Base-by-base conservation (phyloP, 352 stramenopile species). In the Peronospora farinosa region DNA sequence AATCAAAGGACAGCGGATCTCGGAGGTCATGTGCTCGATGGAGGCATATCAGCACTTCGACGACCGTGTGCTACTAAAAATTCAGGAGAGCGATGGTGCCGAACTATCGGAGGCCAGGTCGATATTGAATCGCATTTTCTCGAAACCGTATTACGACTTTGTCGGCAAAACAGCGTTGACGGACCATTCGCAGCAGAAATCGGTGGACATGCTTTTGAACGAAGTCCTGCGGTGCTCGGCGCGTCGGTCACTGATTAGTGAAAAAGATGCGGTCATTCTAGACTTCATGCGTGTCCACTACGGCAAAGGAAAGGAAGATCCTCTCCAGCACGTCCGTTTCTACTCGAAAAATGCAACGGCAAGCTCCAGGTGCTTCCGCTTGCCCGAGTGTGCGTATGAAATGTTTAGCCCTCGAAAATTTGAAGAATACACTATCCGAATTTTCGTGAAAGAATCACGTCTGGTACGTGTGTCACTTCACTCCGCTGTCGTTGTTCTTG, bases 31-130 rank as follows among this genome's bases (percentile, higher is more conserved):
- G 27, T 33, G 60, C 10, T 65, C 55, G 6, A 82, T 88, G 63
- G 69, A 84, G 2, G 82, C 78, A 0, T 95, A 92, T 46, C 76
- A 86, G 57, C 69, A 93, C 21, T 61, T 96, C 25, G 83, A 88
- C 28, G 84, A 96, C 36, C 81, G 79, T 19, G 54, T 96, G 21
- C 50, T 96, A 6, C 51, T 73, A 9, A 69, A 72, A 21, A 84
- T 95, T 32, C 74, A 96, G 64, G 67, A 77, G 28, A 92, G 76
- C 43, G 74, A 87, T 12, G 63, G 48, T 8, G 44, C 64, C 2
- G 63, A 74, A 6, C 41, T 96, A 4, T 7, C 55, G 0, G 58
- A 73, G 17, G 76, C 83, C 1, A 69, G 71, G 30, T 41, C 51
- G 3, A 66, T 95, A 16, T 54, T 92, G 10, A 65, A 73, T 38